Evolutionary conservation across 179 eudicot species (phyloP).

Genomic region (Heliamphora ciliata): DNA sequence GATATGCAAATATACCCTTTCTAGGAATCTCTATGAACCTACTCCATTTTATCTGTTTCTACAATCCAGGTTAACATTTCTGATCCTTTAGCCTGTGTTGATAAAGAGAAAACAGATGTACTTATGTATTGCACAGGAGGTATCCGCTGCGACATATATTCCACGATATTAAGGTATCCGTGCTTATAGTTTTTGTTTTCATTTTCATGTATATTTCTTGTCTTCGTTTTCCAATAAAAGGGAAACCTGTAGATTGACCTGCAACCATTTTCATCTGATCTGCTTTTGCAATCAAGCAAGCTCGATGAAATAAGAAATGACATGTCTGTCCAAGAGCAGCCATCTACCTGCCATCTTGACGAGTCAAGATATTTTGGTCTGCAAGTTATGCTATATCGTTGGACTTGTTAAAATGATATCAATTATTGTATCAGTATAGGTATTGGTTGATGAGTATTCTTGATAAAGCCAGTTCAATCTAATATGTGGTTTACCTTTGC

Average conservation of each 20-base stretch:
- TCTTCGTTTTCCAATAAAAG: neutral
- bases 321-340: neutral
- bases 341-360: neutral
- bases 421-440: neutral
- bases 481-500: neutral
- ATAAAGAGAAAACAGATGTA: conserved; percentile 73
- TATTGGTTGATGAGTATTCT: neutral
- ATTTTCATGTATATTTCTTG: neutral
- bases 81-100: conserved; percentile 75
- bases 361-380: neutral
- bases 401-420: neutral
- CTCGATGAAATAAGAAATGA: neutral
- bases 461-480: neutral
- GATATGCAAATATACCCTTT: neutral
- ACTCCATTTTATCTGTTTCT: conserved; percentile 7
- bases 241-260: neutral
- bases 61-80: conserved; percentile 46
- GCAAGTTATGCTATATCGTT: neutral
- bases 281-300: neutral
- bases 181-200: conserved; percentile 14
- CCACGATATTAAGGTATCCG: conserved; percentile 75
- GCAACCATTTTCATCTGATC: neutral
- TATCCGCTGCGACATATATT: conserved; percentile 94
- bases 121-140: conserved; percentile 99
- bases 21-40: neutral